Evolutionary conservation across 169 alveolate genomes (phyloP), one percentile per base, ranked within the genome.

Genomic region (Babesia gibsoni): DNA sequence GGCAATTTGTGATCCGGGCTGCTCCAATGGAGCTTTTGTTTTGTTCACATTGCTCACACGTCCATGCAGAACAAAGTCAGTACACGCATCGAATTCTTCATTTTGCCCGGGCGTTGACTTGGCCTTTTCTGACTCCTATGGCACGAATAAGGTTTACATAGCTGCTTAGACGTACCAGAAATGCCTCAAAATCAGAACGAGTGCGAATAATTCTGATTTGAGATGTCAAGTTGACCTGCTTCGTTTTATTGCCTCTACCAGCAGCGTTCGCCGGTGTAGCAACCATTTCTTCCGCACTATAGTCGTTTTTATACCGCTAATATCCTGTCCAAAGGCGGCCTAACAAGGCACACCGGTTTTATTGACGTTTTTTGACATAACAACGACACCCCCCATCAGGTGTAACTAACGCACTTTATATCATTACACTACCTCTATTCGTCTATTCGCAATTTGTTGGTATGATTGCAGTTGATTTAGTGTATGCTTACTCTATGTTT

Each of bases 141-240:
- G 12, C 18, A 4, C 2, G 10, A 27, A 45, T 0, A 0, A 10
- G 0, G 16, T 10, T 14, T 2, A 14, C 25, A 9, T 18, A 0
- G 7, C 22, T 2, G 8, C 12, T 10, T 20, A 27, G 27, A 50
- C 66, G 33, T 67, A 77, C 86, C 42, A 77, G 20, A 42, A 77
- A 77, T 10, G 43, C 33, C 68, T 77, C 82, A 36, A 77, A 77
- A 18, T 66, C 82, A 46, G 52, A n/a, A 9, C 73, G 41, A n/a
- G 86, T 29, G 25, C 86, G 45, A 32, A 77, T 33, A 32, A 77
- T 77, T 36, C 18, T 37, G 30, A 77, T 67, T 33, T 39, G 54
- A 43, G 67, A 18, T 25, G 86, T 77, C 39, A 77, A 36, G 30
- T 77, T 73, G n/a, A 77, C 69, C 52, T 72, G 70, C 61, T 77